A percentile compares a stretch with the other conserved stretches of the same genome.
These are phyloP conservation scores for Prillingera fragicola DNA, from an alignment of 1,284 basidiomycete genomes.

Conservation along the genomic window DNA sequence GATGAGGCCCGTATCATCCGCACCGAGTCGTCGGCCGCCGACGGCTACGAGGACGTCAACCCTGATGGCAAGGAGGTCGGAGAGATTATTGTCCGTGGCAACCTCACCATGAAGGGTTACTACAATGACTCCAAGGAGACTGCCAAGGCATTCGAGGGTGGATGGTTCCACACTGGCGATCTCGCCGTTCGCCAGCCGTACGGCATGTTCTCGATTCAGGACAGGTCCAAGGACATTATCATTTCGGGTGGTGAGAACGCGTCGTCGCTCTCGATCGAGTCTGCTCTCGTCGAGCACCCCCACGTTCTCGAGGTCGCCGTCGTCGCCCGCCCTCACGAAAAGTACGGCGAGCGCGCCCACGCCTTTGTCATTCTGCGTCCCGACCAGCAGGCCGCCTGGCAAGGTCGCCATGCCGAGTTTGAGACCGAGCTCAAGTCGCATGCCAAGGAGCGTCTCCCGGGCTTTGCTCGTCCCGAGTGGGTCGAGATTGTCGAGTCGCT, in stretches of 20 bases:
- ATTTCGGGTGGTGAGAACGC: constrained; percentile 85
- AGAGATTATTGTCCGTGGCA: constrained; percentile 19
- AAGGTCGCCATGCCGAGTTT: constrained; percentile 5
- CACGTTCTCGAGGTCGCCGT: constrained; percentile 67
- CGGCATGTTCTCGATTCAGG: constrained; percentile 60
- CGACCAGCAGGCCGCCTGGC: constrained; percentile 3
- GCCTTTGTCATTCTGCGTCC: constrained; percentile 61
- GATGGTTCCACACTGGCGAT: constrained; percentile 84
- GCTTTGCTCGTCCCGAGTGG: constrained; percentile 20
- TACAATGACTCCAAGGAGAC: constrained; percentile 72
- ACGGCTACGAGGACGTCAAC: constrained; percentile 15
- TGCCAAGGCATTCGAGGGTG: constrained; percentile 57
- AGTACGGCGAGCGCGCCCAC: constrained; percentile 71
- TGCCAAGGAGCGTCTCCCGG: constrained; percentile 13
- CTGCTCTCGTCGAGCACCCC: constrained; percentile 60
- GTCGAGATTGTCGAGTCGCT: constrained; percentile 50
- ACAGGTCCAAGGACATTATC: constrained; percentile 62
- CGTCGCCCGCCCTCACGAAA: constrained; percentile 64
- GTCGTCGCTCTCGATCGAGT: constrained; percentile 80
- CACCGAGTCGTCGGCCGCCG: constrained; percentile 5
- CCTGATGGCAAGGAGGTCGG: constrained; percentile 17
- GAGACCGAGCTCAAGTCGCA: constrained; percentile 12
- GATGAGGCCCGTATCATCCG: constrained; percentile 17
- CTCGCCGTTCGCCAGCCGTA: constrained; percentile 75
- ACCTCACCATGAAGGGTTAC: constrained; percentile 53